A percentile compares a stretch with the other conserved stretches of the same genome.
Conservation (phyloP, 768 basidiomycete species). For the Macrolepiota albuminosa region DNA sequence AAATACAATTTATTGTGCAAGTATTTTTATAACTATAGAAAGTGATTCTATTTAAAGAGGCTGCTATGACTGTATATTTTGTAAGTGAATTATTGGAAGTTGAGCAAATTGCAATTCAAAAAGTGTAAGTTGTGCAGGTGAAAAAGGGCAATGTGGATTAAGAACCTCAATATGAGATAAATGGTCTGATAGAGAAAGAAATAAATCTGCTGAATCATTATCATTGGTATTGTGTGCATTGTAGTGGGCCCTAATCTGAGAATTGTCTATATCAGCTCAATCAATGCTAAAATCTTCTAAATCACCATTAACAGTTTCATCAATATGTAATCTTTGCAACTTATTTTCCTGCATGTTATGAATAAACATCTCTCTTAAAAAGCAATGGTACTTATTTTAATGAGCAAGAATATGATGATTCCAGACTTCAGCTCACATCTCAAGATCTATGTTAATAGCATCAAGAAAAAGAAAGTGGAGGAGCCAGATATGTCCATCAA, state of each 20-base stretch:
- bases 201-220: background rate
- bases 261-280: constrained; percentile 16
- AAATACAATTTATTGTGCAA: too few relatives aligned
- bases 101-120: background rate
- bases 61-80: too few relatives aligned
- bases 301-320: constrained; percentile 10
- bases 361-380: constrained; percentile 25
- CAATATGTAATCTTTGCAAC: constrained; percentile 17
- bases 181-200: too few relatives aligned
- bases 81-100: background rate
- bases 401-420: constrained; percentile 10
- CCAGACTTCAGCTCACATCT: too few relatives aligned
- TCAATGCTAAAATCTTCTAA: constrained; percentile 21
- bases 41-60: too few relatives aligned
- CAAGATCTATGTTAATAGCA: too few relatives aligned
- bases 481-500: too few relatives aligned
- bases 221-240: constrained; percentile 8
- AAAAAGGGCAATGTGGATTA: background rate
- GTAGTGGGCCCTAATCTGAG: constrained; percentile 8
- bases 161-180: background rate
- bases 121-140: background rate
- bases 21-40: too few relatives aligned
- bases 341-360: constrained; percentile 29
- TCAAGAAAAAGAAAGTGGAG: too few relatives aligned
- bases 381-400: constrained; percentile 13